phyloP scores from a whole-genome alignment of 2,329 filamentous ascomycete species.

The Aspergillus ochraceus region DNA sequence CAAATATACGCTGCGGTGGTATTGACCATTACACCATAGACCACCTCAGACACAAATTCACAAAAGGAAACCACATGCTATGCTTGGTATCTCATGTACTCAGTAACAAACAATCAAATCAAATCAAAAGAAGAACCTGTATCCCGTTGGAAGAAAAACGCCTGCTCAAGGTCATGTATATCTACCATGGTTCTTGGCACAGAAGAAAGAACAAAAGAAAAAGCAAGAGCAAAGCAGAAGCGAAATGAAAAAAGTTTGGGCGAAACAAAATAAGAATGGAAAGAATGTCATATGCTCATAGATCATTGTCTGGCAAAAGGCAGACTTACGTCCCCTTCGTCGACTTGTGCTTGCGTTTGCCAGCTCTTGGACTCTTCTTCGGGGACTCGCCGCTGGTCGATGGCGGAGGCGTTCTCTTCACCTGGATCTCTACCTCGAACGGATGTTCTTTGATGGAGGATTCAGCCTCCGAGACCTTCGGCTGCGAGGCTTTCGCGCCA shows the following conservation, averaged over 20 bases:
- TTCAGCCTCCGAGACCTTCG: not conserved
- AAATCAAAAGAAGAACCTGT: conserved; percentile 3
- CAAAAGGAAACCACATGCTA: conserved; percentile 10
- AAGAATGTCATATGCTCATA: not conserved
- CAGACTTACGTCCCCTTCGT: not conserved
- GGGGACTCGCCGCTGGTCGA: not conserved
- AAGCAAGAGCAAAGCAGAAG: conserved; percentile 1
- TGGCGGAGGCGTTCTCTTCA: conserved; percentile 26
- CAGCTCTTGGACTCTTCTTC: conserved; percentile 1
- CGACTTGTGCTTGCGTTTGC: conserved; percentile 1
- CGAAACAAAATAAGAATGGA: not conserved
- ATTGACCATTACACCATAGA: too few species aligned
- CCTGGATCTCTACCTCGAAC: conserved; percentile 22
- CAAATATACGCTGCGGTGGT: not conserved
- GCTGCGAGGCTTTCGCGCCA: not conserved
- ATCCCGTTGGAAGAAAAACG: conserved; percentile 1
- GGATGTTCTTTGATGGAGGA: not conserved
- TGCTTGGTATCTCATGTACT: conserved; percentile 26
- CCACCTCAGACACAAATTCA: not conserved
- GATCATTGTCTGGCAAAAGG: not conserved
- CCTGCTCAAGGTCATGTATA: not conserved
- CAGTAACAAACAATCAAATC: conserved; percentile 1
- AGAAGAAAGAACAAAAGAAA: conserved; percentile 8
- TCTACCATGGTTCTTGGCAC: not conserved
- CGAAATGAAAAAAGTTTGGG: not conserved